Conservation (phyloP, 2,329 filamentous ascomycete genomes). For the Colletotrichum zoysiae region DNA sequence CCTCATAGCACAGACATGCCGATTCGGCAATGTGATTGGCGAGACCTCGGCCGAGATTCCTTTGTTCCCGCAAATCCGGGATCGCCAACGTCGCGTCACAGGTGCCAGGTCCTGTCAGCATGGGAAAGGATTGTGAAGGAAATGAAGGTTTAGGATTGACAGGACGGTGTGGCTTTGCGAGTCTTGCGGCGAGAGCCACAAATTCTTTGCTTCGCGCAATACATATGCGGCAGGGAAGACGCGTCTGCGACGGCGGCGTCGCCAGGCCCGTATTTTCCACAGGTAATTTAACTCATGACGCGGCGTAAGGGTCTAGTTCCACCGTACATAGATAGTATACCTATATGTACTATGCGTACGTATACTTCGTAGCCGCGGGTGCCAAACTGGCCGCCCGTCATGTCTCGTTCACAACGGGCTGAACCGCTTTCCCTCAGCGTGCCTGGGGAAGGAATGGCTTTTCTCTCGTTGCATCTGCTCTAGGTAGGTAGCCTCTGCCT, state of each 20-base stretch:
- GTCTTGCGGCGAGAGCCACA: slow-evolving; percentile 37
- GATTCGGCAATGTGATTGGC: background rate
- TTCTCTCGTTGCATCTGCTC: slow-evolving; percentile 13
- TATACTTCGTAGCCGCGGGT: slow-evolving; percentile 23
- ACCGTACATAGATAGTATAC: background rate
- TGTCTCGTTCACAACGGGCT: slow-evolving; percentile 26
- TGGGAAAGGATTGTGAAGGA: slow-evolving; percentile 31
- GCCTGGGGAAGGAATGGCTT: background rate
- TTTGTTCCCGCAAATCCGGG: slow-evolving; percentile 21
- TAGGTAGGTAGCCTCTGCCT: background rate
- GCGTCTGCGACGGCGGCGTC: slow-evolving; percentile 32
- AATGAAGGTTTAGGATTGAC: slow-evolving; percentile 40
- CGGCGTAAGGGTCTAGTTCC: slow-evolving; percentile 26
- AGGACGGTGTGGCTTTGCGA: slow-evolving; percentile 35
- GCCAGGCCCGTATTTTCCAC: slow-evolving; percentile 26
- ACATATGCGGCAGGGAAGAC: slow-evolving; percentile 25
- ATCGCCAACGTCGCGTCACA: slow-evolving; percentile 20
- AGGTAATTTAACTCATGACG: slow-evolving; percentile 34
- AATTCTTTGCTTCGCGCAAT: slow-evolving; percentile 29
- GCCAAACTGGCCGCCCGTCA: slow-evolving; percentile 17
- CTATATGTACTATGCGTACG: background rate
- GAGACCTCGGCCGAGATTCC: background rate
- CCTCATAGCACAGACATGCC: background rate
- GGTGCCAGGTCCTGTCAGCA: slow-evolving; percentile 22
- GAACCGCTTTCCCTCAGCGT: background rate